Evolutionary conservation across 1,284 basidiomycete species (phyloP), one percentile per base, ranked within the genome.

Genomic region (Puccinia coronata): DNA sequence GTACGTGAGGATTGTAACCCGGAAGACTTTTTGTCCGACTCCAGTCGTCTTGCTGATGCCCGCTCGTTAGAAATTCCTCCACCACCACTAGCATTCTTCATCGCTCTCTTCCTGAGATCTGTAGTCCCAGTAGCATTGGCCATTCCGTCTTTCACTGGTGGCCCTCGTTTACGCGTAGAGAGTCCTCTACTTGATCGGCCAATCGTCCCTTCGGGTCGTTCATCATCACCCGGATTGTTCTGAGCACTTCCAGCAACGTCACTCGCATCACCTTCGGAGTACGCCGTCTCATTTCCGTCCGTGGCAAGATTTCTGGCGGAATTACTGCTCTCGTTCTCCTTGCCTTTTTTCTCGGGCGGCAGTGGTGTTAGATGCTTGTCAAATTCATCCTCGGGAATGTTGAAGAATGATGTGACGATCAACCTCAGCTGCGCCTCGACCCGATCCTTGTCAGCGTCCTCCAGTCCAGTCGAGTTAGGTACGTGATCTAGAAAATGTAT

Each of bases 401-500:
- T 61, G 61, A 80, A 80, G 49, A 73, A 80, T 25, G 28, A 61
- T 51, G 41, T 57, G 16, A 80, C 31, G 41, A 80, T 49, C 36
- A 71, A 80, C 51, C 74, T 80, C 12, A 80, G 43, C n/a, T 71
- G 71, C 6, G 51, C 69, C 39, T 80, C 79, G 28, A 80, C 74
- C 31, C 43, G 79, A 73, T 80, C 79, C 49, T 80, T 80, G 34
- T 80, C 55, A 16, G n/a, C 18, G 51, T 80, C 79, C 14, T 72
- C 69, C 31, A 80, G 47, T 11, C 79, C 79, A 67, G 79, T 72
- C 34, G 79, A 80, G 83, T 90, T 90, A 16, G 83, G 83, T 71
- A 92, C 91, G 63, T 80, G 59, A 67, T 80, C 79, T 28, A 80
- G 47, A 31, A 63, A 80, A 51, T 80, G 69, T 36, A 80, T 80